Percentiles rank a stretch among this genome's conserved stretches.
These are phyloP conservation scores for Trametes sp. DNA, from an alignment of 1,284 basidiomycete genomes.

Conservation along the genomic window DNA sequence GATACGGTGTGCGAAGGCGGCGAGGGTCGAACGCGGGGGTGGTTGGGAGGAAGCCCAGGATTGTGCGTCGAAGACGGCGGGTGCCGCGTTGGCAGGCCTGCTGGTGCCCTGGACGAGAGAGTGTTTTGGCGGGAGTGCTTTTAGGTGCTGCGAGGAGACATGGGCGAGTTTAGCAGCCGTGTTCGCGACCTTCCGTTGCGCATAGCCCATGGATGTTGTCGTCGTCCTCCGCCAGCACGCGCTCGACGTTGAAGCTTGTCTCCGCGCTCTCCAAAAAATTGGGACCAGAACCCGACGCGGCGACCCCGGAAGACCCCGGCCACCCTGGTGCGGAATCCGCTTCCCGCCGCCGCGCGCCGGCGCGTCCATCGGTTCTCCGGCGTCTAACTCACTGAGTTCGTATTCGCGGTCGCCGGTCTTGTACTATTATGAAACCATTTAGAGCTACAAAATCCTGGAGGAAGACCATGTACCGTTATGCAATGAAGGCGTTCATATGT, in stretches of 20 bases:
- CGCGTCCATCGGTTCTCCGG: too few relatives aligned
- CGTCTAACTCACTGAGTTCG: too few relatives aligned
- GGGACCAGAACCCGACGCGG: conserved; percentile 20
- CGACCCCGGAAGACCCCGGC: conserved; percentile 26
- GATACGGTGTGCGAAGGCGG: conserved; percentile 79
- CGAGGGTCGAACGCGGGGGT: conserved; percentile 73
- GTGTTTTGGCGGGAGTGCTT: conserved; percentile 70
- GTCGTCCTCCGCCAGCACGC: conserved; percentile 38
- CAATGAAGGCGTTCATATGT: too few relatives aligned
- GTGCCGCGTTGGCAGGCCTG: conserved; percentile 32
- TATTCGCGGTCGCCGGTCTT: too few relatives aligned
- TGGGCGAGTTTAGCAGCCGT: conserved; percentile 64
- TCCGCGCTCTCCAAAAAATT: conserved; percentile 28
- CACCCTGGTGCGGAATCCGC: conserved; percentile 9
- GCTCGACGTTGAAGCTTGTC: conserved; percentile 8
- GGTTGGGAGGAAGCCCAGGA: conserved; percentile 78
- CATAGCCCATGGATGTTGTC: conserved; percentile 57
- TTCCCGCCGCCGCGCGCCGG: too few relatives aligned
- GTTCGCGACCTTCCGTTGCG: conserved; percentile 63
- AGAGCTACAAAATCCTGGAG: too few relatives aligned
- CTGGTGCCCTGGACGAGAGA: conserved; percentile 45
- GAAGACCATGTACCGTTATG: too few relatives aligned
- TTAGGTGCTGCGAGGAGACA: conserved; percentile 60
- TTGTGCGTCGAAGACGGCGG: conserved; percentile 61
- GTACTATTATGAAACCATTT: too few relatives aligned